phyloP scores from a whole-genome alignment of 2,329 filamentous ascomycete genomes.

The Intubia oerlemansii region DNA sequence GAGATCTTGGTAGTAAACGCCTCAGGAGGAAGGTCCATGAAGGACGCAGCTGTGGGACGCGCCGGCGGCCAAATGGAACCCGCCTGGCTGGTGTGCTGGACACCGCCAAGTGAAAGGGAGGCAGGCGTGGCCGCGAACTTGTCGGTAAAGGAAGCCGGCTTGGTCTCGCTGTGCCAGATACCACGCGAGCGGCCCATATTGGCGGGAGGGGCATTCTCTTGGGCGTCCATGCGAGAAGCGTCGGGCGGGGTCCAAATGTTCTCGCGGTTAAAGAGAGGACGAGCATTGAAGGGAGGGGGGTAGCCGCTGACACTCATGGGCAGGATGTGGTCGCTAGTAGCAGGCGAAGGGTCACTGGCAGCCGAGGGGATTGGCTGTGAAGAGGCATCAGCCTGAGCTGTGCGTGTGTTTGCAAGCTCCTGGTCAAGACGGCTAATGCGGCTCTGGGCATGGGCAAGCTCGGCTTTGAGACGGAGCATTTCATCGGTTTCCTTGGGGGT shows the following conservation, averaged over 20 bases:
- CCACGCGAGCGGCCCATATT: slow-evolving; percentile 5
- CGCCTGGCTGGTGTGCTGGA: no score
- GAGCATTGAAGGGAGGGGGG: no score
- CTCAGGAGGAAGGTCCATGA: no score
- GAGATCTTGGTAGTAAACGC: no score
- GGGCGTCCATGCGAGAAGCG: slow-evolving; percentile 33
- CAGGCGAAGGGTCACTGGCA: no score
- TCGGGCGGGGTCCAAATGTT: slow-evolving; percentile 31
- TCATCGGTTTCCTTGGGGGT: slow-evolving; percentile 30
- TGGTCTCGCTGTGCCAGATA: slow-evolving; percentile 14
- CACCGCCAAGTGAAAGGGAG: no score
- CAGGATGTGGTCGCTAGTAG: no score
- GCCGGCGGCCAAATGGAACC: slow-evolving; percentile 30
- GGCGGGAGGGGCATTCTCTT: slow-evolving; percentile 28
- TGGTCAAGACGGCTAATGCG: slow-evolving; percentile 52
- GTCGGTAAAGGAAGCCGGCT: slow-evolving; percentile 18
- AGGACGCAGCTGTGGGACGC: slow-evolving; percentile 17
- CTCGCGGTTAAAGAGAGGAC: slow-evolving; percentile 19
- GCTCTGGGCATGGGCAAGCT: slow-evolving; percentile 49
- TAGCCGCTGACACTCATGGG: no score
- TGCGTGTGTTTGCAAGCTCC: slow-evolving; percentile 41
- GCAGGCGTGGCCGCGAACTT: slow-evolving; percentile 12
- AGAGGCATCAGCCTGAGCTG: no score
- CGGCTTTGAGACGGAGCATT: slow-evolving; percentile 44
- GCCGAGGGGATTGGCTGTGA: no score